Conservation (phyloP, 768 basidiomycete species). For the Hemileccinum impolitum region DNA sequence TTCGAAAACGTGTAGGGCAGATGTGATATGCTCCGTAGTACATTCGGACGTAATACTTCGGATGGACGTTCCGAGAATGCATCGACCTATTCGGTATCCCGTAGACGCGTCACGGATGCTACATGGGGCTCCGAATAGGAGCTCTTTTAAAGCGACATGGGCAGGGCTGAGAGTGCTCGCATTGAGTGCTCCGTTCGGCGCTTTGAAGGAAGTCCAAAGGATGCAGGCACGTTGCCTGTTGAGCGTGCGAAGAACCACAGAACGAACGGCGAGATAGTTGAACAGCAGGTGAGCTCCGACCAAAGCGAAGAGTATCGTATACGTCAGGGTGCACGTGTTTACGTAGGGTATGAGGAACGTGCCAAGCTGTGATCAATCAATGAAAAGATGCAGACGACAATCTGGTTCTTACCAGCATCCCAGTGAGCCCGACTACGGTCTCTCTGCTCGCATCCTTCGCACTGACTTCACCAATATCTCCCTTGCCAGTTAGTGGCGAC, state of each 20-base stretch:
- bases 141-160: constrained; percentile 41
- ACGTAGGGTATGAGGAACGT: constrained; percentile 57
- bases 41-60: constrained; percentile 18
- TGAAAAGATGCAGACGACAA: neutral
- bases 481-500: constrained; percentile 44
- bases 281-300: constrained; percentile 51
- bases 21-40: constrained; percentile 13
- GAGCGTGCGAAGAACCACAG: constrained; percentile 52
- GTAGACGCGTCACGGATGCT: constrained; percentile 37
- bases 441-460: constrained; percentile 74
- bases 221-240: constrained; percentile 58
- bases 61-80: constrained; percentile 50
- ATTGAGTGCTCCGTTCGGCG: constrained; percentile 5
- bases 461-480: constrained; percentile 68
- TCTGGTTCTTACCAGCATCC: constrained; percentile 54
- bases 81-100: constrained; percentile 39
- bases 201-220: constrained; percentile 40
- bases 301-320: constrained; percentile 47
- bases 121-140: constrained; percentile 41
- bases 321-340: constrained; percentile 46
- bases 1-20: constrained; percentile 39
- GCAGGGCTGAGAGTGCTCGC: constrained; percentile 31
- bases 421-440: constrained; percentile 62
- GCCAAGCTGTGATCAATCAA: constrained; percentile 43
- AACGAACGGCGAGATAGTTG: constrained; percentile 61